These are phyloP conservation scores for Tulasnella calospora DNA, from an alignment of 768 basidiomycete genomes.

Conservation along the genomic window DNA sequence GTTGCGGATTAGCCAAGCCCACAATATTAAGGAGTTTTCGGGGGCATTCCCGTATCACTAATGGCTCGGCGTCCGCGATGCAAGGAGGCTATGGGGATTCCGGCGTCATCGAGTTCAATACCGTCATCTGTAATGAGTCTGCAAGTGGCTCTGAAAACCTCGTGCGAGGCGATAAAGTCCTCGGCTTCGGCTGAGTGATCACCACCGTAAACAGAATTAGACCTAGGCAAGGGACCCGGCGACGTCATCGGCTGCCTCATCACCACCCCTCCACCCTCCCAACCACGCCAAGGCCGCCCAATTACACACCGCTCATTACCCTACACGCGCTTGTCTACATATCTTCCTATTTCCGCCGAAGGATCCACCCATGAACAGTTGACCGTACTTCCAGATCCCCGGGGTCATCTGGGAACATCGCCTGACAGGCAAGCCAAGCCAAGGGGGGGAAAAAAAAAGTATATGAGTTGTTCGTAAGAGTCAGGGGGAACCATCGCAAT, in stretches of 20 bases:
- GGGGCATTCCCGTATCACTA: not conserved
- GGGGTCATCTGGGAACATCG: conserved; percentile 86
- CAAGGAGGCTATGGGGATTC: not conserved
- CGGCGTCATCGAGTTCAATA: not conserved
- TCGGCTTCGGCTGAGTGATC: conserved; percentile 7
- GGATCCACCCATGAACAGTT: conserved; percentile 80
- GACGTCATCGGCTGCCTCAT: not conserved
- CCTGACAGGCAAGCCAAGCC: conserved; percentile 40
- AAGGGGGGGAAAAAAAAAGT: not conserved
- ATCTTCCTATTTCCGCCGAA: conserved; percentile 34
- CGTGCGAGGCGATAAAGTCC: not conserved
- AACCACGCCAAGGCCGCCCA: not conserved
- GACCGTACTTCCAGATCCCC: conserved; percentile 72
- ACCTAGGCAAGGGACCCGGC: not conserved
- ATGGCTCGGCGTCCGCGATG: not conserved
- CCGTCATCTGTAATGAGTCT: not conserved
- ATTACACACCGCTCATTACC: not conserved
- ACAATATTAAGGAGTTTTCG: not conserved
- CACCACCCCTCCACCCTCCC: too few relatives aligned
- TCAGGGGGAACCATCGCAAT: not conserved
- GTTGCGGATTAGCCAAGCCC: not conserved
- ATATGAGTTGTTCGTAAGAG: not conserved
- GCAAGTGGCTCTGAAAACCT: not conserved
- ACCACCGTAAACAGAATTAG: not conserved
- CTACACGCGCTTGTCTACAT: not conserved